Base-by-base conservation (phyloP, 2,329 filamentous ascomycete species). In the Phialophora verrucosa region DNA sequence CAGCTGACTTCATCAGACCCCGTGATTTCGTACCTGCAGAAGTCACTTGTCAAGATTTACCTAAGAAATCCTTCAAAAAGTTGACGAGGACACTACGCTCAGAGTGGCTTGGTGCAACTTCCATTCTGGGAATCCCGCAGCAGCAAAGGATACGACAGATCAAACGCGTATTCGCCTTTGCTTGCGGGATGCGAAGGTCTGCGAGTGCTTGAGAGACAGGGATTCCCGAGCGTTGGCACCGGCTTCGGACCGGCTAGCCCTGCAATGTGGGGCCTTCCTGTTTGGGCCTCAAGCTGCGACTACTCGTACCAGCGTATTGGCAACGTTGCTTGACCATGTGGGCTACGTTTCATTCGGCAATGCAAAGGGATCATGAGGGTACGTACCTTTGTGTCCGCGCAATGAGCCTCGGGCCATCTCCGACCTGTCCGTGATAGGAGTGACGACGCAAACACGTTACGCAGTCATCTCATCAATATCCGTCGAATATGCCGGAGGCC, bases 21-120 rank as follows among this genome's bases (percentile, higher is more conserved):
- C 44, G 8, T 50, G 42, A 42, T 20, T 23, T 12, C 31, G 57
- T 61, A 61, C 59, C 59, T 61, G 47, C 29, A 51, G 47, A 61
- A 32, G 59, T 53, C 53, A 25, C 47, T 61, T 53, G 44, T 51
- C 42, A 53, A 32, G n/a, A 14, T 53, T 61, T 61, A 61, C 59
- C 44, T 61, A 61, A 61, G 59, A 42, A 27, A 17, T 42, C 29
- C 25, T 25, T 29, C 47, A 4, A 2, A 38, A 17, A 0, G 11
- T 32, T 32, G 53, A 35, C 53, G 6, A 20, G 8, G 29, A 35
- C 57, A n/a, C 51, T 32, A 31, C 59, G 32, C 27, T 31, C 29
- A 38, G 17, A 61, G 29, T 5, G 38, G 59, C 42, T 38, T 51
- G 17, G 31, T 53, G 14, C 47, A 61, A 12, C 17, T 60, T 23